Evolutionary conservation across 129 eudicot genomes (phyloP), one percentile per base, ranked within the genome.

Genomic region (Tagetes erecta): DNA sequence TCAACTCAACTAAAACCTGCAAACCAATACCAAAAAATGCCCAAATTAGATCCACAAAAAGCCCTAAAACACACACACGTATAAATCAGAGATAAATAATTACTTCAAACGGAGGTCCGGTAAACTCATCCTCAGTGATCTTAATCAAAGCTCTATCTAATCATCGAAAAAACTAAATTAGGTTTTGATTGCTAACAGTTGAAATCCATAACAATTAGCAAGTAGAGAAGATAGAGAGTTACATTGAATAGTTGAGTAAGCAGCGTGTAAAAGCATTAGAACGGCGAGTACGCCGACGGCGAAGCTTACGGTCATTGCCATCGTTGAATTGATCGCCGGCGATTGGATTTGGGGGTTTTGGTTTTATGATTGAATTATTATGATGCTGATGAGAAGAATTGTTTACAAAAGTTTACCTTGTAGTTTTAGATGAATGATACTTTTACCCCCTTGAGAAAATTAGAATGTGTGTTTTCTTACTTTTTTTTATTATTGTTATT

Each of bases 231-330:
- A 38, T 1, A 53, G 34, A 52, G 11, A 42, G 68, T 66, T 93
- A 94, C 99, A 94, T 79, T 91, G 99, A 72, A 94, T 84, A 13
- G 99, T 94, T 47, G 96, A 87, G 83, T 88, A 94, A 73, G 97
- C 96, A 13, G 97, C 93, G 83, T 94, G 96, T 9, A 81, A 85
- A 69, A 94, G 97, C 65, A 90, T 75, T 36, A 87, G 66, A 81
- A 94, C 83, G 27, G 97, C 90, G 64, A 94, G 3, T 20, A 91
- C 81, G 62, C 99, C 99, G 86, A 85, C 85, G 75, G 59, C 44
- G 78, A 88, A 88, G 45, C 96, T 96, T 30, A 70, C 8, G 9
- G 84, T 82, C 96, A 78, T 90, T 13, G 64, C 55, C 78, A 72
- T 79, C 53, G 76, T 64, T 44, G 41, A 81, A 71, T 27, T 33